Conservation (phyloP, 1,284 basidiomycete genomes). For the Ustilago xerochloae region DNA sequence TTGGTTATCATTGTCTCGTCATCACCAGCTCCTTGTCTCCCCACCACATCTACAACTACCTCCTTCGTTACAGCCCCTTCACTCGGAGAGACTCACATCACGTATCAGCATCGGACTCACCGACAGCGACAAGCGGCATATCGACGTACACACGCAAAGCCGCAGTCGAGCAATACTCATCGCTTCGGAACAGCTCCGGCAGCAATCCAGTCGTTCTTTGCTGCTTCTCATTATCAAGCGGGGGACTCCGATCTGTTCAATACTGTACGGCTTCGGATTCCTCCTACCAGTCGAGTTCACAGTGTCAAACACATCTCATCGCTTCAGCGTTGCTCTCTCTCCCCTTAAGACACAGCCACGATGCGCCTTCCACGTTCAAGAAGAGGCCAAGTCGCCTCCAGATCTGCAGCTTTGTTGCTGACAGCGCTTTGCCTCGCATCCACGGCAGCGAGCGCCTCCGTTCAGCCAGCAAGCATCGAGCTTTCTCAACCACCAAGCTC, state of each 20-base stretch:
- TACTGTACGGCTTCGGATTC: neutral
- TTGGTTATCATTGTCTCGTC: neutral
- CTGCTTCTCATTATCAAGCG: neutral
- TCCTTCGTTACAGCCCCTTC: neutral
- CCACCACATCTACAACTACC: neutral
- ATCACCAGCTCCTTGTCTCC: neutral
- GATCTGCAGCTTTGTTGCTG: neutral
- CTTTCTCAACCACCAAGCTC: slow-evolving; percentile 6
- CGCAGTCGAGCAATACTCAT: neutral
- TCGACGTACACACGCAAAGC: no score
- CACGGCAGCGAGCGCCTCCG: slow-evolving; percentile 1
- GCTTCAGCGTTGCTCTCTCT: neutral
- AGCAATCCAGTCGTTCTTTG: neutral
- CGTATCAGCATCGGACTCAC: neutral
- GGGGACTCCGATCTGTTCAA: neutral
- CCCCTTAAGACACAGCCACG: neutral
- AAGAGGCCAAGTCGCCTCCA: neutral
- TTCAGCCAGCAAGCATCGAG: slow-evolving; percentile 1
- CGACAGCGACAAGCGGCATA: neutral
- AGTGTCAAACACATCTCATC: neutral
- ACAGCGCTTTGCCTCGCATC: slow-evolving; percentile 3
- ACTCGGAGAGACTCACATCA: no score
- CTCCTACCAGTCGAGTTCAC: no score
- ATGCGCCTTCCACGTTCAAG: slow-evolving; percentile 9
- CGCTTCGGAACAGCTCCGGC: neutral